Evolutionary conservation across 2,329 filamentous ascomycete genomes (phyloP).

Genomic region (Epichloe gansuensis): DNA sequence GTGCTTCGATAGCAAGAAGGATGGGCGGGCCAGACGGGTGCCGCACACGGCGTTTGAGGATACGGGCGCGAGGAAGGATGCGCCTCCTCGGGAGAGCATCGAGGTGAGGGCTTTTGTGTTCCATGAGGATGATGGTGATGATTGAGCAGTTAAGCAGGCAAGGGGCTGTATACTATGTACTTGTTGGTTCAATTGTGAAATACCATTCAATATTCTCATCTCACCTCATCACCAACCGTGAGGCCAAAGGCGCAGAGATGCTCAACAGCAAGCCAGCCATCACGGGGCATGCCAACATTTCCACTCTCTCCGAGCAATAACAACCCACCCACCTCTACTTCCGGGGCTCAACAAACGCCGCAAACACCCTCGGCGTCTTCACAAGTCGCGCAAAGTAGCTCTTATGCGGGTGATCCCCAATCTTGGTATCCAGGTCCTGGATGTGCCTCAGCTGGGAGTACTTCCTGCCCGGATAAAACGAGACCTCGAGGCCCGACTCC

Average conservation of each 20-base stretch:
- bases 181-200: no score
- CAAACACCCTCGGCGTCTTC: constrained; percentile 6
- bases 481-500: background rate
- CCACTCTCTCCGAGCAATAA: background rate
- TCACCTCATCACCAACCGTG: no score
- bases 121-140: constrained; percentile 2
- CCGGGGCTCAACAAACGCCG: constrained; percentile 4
- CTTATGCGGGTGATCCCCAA: background rate
- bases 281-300: no score
- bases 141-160: background rate
- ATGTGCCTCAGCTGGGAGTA: constrained; percentile 1
- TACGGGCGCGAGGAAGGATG: constrained; percentile 21
- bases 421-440: constrained; percentile 4
- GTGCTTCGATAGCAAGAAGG: constrained; percentile 44
- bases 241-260: no score
- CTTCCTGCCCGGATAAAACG: constrained; percentile 3
- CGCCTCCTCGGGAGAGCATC: constrained; percentile 44
- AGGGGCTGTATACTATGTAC: background rate
- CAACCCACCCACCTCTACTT: background rate
- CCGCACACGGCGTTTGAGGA: constrained; percentile 45
- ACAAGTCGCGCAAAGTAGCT: constrained; percentile 6
- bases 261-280: no score
- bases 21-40: constrained; percentile 31
- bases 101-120: constrained; percentile 44
- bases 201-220: no score